Evolutionary conservation across 257 asterid genomes (phyloP).

Genomic region (Solanum corneliomulleri): DNA sequence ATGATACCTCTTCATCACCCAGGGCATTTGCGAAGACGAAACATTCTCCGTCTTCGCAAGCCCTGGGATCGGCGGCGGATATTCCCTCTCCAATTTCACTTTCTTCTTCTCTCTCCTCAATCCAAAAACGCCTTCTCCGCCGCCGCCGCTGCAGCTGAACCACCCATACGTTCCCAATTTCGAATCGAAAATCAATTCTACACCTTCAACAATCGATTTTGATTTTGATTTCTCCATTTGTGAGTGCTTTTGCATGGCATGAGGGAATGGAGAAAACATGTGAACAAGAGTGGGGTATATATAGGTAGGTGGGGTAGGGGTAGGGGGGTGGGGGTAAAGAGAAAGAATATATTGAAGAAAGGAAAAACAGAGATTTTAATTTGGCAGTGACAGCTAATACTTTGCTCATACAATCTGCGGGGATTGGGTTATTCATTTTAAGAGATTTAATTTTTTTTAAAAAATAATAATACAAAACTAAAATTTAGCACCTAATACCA

Average conservation of each 20-base stretch:
- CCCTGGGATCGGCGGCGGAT: slow-evolving; percentile 62
- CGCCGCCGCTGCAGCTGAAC: not conserved
- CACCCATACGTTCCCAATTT: not conserved
- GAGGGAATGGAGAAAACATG: not conserved
- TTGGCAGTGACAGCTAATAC: slow-evolving; percentile 42
- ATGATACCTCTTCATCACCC: slow-evolving; percentile 44
- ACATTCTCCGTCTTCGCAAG: slow-evolving; percentile 23
- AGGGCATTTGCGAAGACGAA: slow-evolving; percentile 39
- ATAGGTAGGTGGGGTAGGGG: not conserved
- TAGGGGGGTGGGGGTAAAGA: not conserved
- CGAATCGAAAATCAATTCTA: slow-evolving; percentile 19
- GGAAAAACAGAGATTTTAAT: slow-evolving; percentile 8
- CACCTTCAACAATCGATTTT: slow-evolving; percentile 15
- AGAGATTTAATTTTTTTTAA: not conserved
- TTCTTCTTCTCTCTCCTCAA: not conserved
- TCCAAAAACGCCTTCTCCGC: not conserved
- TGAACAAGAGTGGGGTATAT: not conserved
- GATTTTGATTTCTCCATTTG: slow-evolving; percentile 10
- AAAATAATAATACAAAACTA: too few relatives aligned
- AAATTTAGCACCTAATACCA: not conserved
- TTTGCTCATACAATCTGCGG: slow-evolving; percentile 9
- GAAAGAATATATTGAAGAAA: slow-evolving; percentile 13
- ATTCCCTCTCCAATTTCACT: slow-evolving; percentile 5
- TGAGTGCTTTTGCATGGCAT: slow-evolving; percentile 6
- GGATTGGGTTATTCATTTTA: slow-evolving; percentile 11